Conservation (phyloP, 768 basidiomycete species). For the Suillus americanus region DNA sequence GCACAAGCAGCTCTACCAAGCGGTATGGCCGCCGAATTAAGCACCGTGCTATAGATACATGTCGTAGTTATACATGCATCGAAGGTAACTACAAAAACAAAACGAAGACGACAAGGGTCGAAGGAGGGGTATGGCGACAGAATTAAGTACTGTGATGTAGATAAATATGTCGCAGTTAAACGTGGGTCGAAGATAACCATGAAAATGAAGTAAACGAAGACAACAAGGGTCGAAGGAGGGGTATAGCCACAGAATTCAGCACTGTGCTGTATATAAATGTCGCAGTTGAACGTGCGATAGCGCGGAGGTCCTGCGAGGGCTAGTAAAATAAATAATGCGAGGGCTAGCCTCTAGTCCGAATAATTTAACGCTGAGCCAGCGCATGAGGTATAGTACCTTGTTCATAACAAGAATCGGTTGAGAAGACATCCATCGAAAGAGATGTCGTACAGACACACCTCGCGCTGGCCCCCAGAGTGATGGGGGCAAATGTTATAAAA, state of each 20-base stretch:
- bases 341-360: background rate
- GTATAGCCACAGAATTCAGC: background rate
- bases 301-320: background rate
- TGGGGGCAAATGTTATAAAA: background rate
- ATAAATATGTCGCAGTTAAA: background rate
- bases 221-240: background rate
- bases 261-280: background rate
- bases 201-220: background rate
- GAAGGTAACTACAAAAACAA: background rate
- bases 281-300: background rate
- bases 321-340: background rate
- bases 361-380: background rate
- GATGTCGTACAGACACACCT: background rate
- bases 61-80: background rate
- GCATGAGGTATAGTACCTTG: background rate
- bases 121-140: background rate
- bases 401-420: background rate
- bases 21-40: background rate
- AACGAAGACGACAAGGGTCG: background rate
- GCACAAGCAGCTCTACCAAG: background rate
- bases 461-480: background rate
- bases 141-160: background rate
- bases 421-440: background rate
- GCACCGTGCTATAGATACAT: background rate
- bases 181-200: no score